These are phyloP conservation scores for Coleophoma cylindrospora DNA, from an alignment of 2,329 filamentous ascomycete species.

Conservation along the genomic window DNA sequence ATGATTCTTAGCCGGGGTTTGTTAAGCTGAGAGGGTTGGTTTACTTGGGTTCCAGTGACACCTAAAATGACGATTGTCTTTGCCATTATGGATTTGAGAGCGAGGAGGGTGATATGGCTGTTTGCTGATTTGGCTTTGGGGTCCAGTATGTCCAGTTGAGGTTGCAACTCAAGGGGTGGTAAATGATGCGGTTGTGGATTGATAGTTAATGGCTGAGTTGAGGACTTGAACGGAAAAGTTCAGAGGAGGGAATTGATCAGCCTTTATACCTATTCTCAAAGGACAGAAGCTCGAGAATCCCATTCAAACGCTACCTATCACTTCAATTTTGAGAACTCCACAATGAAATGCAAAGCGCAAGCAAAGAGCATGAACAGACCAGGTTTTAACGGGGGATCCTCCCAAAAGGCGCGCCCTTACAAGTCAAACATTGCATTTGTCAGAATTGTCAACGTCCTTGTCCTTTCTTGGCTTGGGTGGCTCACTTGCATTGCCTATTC, in stretches of 20 bases:
- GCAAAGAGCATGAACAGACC: neutral
- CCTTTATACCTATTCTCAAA: too few species aligned
- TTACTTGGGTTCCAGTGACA: conserved; percentile 48
- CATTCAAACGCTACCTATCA: too few species aligned
- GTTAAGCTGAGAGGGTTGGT: neutral
- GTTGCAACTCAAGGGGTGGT: neutral
- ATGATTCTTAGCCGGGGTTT: neutral
- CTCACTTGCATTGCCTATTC: neutral
- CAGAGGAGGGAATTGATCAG: too few species aligned
- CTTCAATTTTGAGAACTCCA: neutral
- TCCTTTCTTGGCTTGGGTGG: neutral
- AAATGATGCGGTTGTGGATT: neutral
- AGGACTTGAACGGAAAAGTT: too few species aligned
- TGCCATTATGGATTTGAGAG: neutral
- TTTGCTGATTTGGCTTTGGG: neutral
- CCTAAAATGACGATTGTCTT: conserved; percentile 46
- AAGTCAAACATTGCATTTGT: too few species aligned
- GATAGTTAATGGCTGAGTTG: too few species aligned
- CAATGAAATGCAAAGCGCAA: neutral
- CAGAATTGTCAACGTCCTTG: too few species aligned
- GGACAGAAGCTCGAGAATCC: too few species aligned
- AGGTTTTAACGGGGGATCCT: neutral
- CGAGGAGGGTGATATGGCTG: neutral
- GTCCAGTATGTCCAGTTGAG: neutral
- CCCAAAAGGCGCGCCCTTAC: too few species aligned